Evolutionary conservation across 176 grass and related monocot species (phyloP).

Genomic region (Typha latifolia): DNA sequence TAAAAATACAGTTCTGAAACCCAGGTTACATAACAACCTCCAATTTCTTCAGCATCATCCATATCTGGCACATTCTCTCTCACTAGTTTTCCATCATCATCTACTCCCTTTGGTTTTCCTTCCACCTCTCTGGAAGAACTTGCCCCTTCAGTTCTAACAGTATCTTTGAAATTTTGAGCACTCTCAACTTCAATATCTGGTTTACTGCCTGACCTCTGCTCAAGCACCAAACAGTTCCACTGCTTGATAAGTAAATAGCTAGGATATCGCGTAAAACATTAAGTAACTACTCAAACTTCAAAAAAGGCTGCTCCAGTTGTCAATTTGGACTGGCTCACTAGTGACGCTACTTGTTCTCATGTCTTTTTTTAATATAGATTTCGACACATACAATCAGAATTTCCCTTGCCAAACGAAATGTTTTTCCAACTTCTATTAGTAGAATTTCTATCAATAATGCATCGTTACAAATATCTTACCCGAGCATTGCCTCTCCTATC

Average conservation of each 20-base stretch:
- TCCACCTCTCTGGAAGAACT: constrained; percentile 35
- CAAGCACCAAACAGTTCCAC: constrained; percentile 8
- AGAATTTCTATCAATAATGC: no score
- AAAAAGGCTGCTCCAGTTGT: no score
- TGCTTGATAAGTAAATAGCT: background rate
- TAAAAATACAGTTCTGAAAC: background rate
- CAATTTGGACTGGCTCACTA: no score
- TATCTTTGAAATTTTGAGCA: constrained; percentile 41
- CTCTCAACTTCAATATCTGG: constrained; percentile 57
- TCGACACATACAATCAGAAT: no score
- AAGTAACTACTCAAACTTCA: no score
- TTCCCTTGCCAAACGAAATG: no score
- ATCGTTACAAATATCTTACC: constrained; percentile 20
- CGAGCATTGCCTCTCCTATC: constrained; percentile 24
- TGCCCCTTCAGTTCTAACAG: constrained; percentile 30
- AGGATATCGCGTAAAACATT: no score
- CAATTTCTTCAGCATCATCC: constrained; percentile 22
- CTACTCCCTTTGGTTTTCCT: constrained; percentile 25
- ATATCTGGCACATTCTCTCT: constrained; percentile 22
- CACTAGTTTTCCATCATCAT: constrained; percentile 16
- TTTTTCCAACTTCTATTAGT: no score
- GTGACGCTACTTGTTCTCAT: no score
- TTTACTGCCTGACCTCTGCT: constrained; percentile 72
- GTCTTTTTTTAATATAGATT: no score
- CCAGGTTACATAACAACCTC: constrained; percentile 15